Base-by-base conservation (phyloP, 2,329 filamentous ascomycete species). In the Scedosporium apiospermum region DNA sequence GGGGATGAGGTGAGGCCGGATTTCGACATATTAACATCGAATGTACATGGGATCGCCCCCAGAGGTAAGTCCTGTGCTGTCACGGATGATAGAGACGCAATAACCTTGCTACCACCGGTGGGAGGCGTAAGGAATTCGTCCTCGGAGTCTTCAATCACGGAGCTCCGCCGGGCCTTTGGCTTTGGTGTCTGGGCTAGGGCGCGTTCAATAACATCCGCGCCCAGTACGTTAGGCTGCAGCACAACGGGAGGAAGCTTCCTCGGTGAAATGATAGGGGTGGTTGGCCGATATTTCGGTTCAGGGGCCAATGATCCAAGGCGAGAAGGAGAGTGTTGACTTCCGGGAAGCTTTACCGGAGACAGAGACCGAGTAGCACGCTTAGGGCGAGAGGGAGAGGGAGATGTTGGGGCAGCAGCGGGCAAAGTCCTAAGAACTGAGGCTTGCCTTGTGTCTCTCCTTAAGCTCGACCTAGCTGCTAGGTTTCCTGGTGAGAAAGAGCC, bases 141-240 rank as follows among this genome's bases (percentile, higher is more conserved):
- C 55, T 85, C 83, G 0, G 83, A 86, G 66, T 86, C 83, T 60
- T 80, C 75, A 49, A 85, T 79, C 6, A 83, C 70, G 41, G 74
- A 72, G 34, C n/a, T 46, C 59, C 61, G 61, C n/a, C 51, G 23
- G 18, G 49, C 46, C 26, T 14, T 38, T 30, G 42, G 55, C 18
- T 55, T 53, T 30, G 61, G 61, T 42, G 61, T 59, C 42, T 27
- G 61, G 21, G 51, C 53, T 46, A 62, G 30, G 57, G 60, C 60
- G 46, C 53, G 60, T 27, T 62, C 18, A 5, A 58, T 62, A 6
- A 26, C 53, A n/a, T 44, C 60, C 2, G 60, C 10, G n/a, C 60
- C 53, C 16, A 62, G 21, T n/a, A 42, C 21, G 21, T 62, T 62
- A 10, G 60, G 53, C n/a, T 62, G 30, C 16, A 62, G 38, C 4